These are phyloP conservation scores for Fusarium beomiforme DNA, from an alignment of 2,329 filamentous ascomycete genomes.

Conservation along the genomic window DNA sequence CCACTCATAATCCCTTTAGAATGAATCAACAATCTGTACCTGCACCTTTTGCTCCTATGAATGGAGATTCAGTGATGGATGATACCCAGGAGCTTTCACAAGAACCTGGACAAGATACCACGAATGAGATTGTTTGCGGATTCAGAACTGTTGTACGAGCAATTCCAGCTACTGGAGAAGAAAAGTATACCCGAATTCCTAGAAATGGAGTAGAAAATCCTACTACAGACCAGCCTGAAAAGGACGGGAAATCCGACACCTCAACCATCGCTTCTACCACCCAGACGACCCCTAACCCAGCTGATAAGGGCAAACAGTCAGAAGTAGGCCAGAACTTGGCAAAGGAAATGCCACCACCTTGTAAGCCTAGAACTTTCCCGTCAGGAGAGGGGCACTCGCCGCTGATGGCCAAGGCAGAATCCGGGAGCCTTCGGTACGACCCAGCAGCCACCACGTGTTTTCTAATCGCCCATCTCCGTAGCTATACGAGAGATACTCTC, in stretches of 20 bases:
- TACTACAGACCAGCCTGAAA: neutral
- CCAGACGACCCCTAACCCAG: too few relatives aligned
- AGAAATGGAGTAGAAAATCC: neutral
- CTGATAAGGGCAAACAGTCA: too few relatives aligned
- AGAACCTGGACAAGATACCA: neutral
- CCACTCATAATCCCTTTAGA: neutral
- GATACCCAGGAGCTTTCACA: neutral
- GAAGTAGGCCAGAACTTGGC: too few relatives aligned
- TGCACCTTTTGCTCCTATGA: neutral
- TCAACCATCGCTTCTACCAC: too few relatives aligned
- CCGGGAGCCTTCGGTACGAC: neutral
- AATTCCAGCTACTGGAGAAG: neutral
- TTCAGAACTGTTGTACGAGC: neutral
- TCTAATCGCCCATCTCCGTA: neutral
- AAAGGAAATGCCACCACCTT: too few relatives aligned
- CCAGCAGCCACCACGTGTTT: neutral
- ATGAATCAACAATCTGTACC: neutral
- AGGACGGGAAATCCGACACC: neutral
- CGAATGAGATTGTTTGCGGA: neutral
- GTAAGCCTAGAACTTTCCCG: too few relatives aligned
- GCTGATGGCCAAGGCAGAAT: neutral
- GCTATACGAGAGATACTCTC: neutral
- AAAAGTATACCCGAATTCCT: neutral
- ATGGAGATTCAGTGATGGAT: neutral
- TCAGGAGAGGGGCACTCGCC: too few relatives aligned